Conservation (phyloP, 441 rosid genomes). For the Arabidopsis lyrata region DNA sequence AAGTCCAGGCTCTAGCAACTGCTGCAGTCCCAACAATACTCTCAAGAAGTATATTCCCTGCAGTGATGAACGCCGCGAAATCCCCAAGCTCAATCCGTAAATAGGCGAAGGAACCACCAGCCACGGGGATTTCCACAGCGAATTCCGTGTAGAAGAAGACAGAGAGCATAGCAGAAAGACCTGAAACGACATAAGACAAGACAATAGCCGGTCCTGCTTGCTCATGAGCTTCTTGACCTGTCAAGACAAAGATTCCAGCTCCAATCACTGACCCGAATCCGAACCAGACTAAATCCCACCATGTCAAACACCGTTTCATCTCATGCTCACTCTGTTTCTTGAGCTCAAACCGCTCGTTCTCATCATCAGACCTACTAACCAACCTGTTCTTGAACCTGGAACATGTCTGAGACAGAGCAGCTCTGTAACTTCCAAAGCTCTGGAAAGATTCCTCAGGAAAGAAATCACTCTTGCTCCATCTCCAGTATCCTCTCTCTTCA, state of each 20-base stretch:
- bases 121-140: conserved; percentile 71
- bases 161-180: conserved; percentile 65
- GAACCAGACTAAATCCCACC: conserved; percentile 89
- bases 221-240: conserved; percentile 69
- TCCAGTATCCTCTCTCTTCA: conserved; percentile 45
- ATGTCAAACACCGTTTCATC: conserved; percentile 70
- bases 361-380: conserved; percentile 61
- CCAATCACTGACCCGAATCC: conserved; percentile 83
- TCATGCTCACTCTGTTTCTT: conserved; percentile 58
- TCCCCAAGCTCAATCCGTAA: conserved; percentile 86
- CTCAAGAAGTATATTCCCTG: conserved; percentile 83
- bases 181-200: conserved; percentile 69
- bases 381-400: conserved; percentile 66
- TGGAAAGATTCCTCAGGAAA: conserved; percentile 78
- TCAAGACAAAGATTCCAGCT: conserved; percentile 82
- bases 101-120: conserved; percentile 81
- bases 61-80: conserved; percentile 74
- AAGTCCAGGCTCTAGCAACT: conserved; percentile 83
- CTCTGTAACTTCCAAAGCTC: conserved; percentile 57
- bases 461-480: conserved; percentile 63
- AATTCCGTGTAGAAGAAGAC: conserved; percentile 85
- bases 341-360: conserved; percentile 57
- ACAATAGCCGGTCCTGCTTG: conserved; percentile 75
- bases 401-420: conserved; percentile 59
- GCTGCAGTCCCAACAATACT: conserved; percentile 67